Evolutionary conservation across 208 protist genomes (phyloP), one percentile per base, ranked within the genome.

Genomic region (Leishmania tropica): DNA sequence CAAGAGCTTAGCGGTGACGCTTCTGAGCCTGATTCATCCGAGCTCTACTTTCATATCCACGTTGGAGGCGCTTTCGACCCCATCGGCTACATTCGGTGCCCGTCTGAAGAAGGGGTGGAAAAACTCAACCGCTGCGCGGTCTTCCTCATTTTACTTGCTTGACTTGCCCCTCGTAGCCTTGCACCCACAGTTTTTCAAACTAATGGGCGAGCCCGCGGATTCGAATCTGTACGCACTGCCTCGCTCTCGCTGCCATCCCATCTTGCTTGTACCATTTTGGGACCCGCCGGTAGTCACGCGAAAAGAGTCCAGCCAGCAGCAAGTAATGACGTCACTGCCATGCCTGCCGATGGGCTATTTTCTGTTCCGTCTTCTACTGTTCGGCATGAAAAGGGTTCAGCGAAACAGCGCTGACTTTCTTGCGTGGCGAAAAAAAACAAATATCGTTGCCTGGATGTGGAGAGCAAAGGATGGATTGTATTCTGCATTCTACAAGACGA

Each of bases 251-350:
- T 92, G 88, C 35, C 92, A 90, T 8, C 84, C 92, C 31, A 62
- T 93, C 11, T 74, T 96, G 37, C 77, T 97, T 37, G 79, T 97
- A 53, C 94, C 94, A 2, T 96, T 96, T 88, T 97, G 94, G 94
- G 77, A 88, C 54, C 94, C 94, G 21, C 94, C 94, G 3, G 75
- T 97, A 19, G 83, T 92, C 19, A 97, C 94, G 19, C 85, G 94
- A 58, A 90, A 87, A 60, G 92, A 96, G 71, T n/a, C 78, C 3
- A 91, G 88, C 13, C 84, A 88, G 70, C 78, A 85, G 64, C 81
- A 90, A 53, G 84, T 92, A 1, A 78, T 97, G 76, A 94, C 92
- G 13, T 97, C 91, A 2, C 68, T 97, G 67, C 90, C 86, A 47
- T 97, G 94, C 86, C 86, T 83, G 21, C 94, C 94, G 21, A 79